Evolutionary conservation across 441 rosid genomes (phyloP).

Genomic region (Dalechampia spathulata): DNA sequence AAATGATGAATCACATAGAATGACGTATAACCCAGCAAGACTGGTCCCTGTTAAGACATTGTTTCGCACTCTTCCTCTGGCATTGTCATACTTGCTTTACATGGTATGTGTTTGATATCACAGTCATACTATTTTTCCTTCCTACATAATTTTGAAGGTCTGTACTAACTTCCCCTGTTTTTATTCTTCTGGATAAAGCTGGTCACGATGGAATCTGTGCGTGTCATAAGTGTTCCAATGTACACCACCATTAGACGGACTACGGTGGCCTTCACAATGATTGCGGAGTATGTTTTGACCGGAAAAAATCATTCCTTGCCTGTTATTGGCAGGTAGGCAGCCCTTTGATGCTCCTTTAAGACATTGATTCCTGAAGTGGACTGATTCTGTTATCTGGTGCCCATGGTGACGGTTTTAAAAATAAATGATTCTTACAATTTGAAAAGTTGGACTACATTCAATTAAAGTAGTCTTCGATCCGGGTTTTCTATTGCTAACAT

Average conservation of each 20-base stretch:
- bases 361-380: too few relatives aligned
- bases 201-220: conserved; percentile 84
- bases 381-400: too few relatives aligned
- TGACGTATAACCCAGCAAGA: conserved; percentile 12
- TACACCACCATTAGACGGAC: conserved; percentile 92
- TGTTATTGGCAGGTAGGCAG: conserved; percentile 65
- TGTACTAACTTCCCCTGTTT: not conserved
- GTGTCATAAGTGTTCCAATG: conserved; percentile 97
- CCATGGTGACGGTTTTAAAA: too few relatives aligned
- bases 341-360: conserved; percentile 8
- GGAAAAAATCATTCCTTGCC: conserved; percentile 65
- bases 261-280: conserved; percentile 87
- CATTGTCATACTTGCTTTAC: conserved; percentile 67
- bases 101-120: conserved; percentile 46
- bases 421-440: too few relatives aligned
- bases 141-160: not conserved
- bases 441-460: too few relatives aligned
- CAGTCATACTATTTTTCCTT: not conserved
- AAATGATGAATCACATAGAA: conserved; percentile 11
- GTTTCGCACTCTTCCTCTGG: conserved; percentile 62
- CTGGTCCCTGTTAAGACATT: conserved; percentile 51
- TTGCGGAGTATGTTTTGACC: conserved; percentile 63
- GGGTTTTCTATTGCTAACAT: conserved; percentile 2
- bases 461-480: too few relatives aligned
- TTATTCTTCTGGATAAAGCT: conserved; percentile 35